A percentile compares a stretch with the other conserved stretches of the same genome.
Conservation (phyloP, 805 yeast genomes). For the Sugiyamaella lignohabitans region DNA sequence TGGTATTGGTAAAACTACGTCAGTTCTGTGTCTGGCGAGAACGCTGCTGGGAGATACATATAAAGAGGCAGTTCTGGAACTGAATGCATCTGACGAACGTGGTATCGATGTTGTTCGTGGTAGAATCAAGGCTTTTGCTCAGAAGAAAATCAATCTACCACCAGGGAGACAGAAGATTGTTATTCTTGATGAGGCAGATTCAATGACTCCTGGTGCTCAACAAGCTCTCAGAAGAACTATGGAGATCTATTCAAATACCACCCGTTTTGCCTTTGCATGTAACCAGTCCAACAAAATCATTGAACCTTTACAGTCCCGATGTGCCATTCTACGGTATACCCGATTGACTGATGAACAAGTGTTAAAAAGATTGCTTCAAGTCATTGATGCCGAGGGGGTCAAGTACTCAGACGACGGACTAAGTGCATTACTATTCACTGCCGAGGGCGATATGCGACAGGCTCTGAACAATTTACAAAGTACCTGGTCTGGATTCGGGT, state of each 20-base stretch:
- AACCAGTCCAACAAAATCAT: constrained; percentile 91
- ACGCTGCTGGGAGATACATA: constrained; percentile 71
- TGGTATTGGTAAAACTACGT: constrained; percentile 96
- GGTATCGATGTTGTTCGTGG: constrained; percentile 96
- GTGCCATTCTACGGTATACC: constrained; percentile 85
- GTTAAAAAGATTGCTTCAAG: constrained; percentile 63
- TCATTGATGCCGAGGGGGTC: constrained; percentile 63
- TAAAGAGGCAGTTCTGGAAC: constrained; percentile 78
- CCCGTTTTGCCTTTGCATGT: constrained; percentile 98
- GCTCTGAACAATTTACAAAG: constrained; percentile 92
- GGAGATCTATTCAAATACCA: constrained; percentile 93
- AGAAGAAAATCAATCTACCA: constrained; percentile 81
- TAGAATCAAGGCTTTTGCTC: constrained; percentile 92
- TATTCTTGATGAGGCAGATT: constrained; percentile 91
- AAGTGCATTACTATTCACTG: constrained; percentile 86
- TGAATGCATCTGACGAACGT: constrained; percentile 95
- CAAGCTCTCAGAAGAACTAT: constrained; percentile 90
- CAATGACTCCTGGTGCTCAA: constrained; percentile 96
- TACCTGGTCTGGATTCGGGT: constrained; percentile 87
- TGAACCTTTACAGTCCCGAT: constrained; percentile 93
- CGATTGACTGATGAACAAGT: constrained; percentile 82
- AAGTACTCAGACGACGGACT: constrained; percentile 83
- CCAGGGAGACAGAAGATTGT: constrained; percentile 88
- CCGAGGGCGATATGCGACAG: constrained; percentile 99
- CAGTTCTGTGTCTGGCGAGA: constrained; percentile 81